Base-by-base conservation (phyloP, 176 grass and related monocot species). In the Musa itinerans region DNA sequence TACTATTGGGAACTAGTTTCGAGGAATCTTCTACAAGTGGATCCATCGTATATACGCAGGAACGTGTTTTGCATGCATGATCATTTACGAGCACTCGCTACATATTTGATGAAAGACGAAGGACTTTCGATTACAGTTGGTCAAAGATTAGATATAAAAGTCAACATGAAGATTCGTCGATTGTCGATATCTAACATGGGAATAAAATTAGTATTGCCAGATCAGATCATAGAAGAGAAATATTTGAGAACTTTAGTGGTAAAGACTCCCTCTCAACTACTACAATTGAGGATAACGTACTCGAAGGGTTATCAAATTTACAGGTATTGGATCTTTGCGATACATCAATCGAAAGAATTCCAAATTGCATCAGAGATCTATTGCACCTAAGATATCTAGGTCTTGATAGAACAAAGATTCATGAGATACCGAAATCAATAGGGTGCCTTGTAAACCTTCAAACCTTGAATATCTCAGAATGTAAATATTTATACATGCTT, bases 151-250 rank as follows among this genome's bases (percentile, higher is more conserved):
- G 20, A 52, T 11, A 72, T 17, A 22, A 53, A 22, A 2, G 17
- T 0, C 8, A 50, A 10, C 3, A 1, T 1, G 3, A 72, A 53
- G 50, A 16, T 72, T 50, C 69, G 50, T 53, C 83, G 83, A 52
- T 76, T 90, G 81, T 73, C 85, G n/a, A 23, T 23, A 23, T 23
- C 23, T 23, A 23, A 23, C 23, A 23, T 23, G 64, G 89, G 82
- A 52, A 83, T 61, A 64, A 86, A 63, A 65, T 6, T 67, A 27
- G 78, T 84, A 89, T 27, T 87, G 89, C 55, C 65, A 87, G 52
- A 78, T 89, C 74, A 86, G 80, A 1, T 90, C 63, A 89, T 88
- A 69, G 86, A 96, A 78, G 83, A 92, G 78, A 86, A 85, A 72
- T 83, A 81, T 72, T 70, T 92, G 34, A 89, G 89, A 83, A 86